Conservation (phyloP, 1,284 basidiomycete genomes). For the Agaricales sp. region DNA sequence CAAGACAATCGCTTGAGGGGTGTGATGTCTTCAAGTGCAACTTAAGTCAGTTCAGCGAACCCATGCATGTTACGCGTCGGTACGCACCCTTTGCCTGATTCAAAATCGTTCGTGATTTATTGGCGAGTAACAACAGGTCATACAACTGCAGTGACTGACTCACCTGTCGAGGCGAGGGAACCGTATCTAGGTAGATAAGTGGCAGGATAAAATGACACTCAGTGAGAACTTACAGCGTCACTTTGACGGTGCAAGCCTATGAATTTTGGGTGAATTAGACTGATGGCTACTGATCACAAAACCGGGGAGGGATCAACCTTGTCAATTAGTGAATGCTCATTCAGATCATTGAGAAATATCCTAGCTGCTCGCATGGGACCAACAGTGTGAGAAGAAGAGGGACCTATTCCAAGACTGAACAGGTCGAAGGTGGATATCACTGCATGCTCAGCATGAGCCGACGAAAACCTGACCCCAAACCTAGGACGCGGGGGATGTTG, state of each 20-base stretch:
- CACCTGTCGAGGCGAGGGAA: conserved; percentile 70
- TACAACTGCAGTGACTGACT: conserved; percentile 10
- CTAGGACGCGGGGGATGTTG: too few relatives aligned
- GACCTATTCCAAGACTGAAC: conserved; percentile 78
- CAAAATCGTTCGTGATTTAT: background rate
- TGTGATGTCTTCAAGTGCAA: conserved; percentile 85
- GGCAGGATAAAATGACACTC: conserved; percentile 2
- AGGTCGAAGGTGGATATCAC: conserved; percentile 92
- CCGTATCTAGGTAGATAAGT: conserved; percentile 46
- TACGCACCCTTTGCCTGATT: conserved; percentile 74
- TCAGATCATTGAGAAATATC: conserved; percentile 77
- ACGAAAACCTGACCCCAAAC: background rate
- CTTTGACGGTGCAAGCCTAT: conserved; percentile 73
- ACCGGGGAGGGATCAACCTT: conserved; percentile 33
- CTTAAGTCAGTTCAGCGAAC: too few relatives aligned
- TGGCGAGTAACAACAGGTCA: background rate
- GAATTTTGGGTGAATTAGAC: conserved; percentile 6
- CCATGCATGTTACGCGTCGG: too few relatives aligned
- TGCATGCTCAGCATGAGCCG: conserved; percentile 61
- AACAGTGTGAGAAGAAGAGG: conserved; percentile 47
- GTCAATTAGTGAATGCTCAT: conserved; percentile 59
- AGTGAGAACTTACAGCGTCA: conserved; percentile 54
- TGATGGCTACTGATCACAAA: conserved; percentile 3
- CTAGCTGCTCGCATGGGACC: conserved; percentile 90
- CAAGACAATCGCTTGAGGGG: conserved; percentile 86